Evolutionary conservation across 805 yeast species (phyloP), one percentile per base, ranked within the genome.

Genomic region (Starmerella sirachaensis): DNA sequence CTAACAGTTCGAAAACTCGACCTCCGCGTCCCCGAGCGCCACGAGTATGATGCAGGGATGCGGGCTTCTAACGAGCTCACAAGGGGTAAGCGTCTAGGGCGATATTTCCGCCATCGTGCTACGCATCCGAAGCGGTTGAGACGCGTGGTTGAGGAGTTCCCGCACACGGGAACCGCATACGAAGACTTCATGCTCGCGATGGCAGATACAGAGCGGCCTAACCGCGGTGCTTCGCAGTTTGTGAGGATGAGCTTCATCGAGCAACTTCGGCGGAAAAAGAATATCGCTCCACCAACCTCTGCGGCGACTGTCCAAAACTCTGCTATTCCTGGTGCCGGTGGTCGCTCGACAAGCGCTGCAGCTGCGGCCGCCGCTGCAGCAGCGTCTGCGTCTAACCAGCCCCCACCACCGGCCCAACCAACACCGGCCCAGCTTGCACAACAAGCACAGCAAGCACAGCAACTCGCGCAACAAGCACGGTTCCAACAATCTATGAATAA

Each of bases 231-330:
- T 23, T 35, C 47, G 13, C 93, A 85, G 57, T 91, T 91, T 58
- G 73, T 82, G 68, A 72, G 97, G 47, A 63, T 88, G 35, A 69
- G 93, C 46, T 84, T 86, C 51, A 79, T 88, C 42, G 97, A 88
- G 57, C 91, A 80, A 59, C 74, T 81, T 61, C 66, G 93, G 38
- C 66, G 80, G 32, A 72, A 80, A 54, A 45, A 45, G 39, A 29
- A 40, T 34, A 64, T 71, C 43, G 54, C 66, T 41, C 66, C 66
- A 42, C 70, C 66, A 40, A 36, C 42, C 18, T 19, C 27, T 22
- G 47, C 46, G 22, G 52, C 51, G 5, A 13, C 29, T 14, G 34
- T 12, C 22, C 9, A 28, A 28, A 8, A 6, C 20, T 6, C 33
- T 2, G 38, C 35, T 5, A 29, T 29, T 6, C 29, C 35, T 8